These are phyloP conservation scores for Cyclostephanos invisitatus DNA, from an alignment of 108 stramenopile genomes.

Conservation along the genomic window DNA sequence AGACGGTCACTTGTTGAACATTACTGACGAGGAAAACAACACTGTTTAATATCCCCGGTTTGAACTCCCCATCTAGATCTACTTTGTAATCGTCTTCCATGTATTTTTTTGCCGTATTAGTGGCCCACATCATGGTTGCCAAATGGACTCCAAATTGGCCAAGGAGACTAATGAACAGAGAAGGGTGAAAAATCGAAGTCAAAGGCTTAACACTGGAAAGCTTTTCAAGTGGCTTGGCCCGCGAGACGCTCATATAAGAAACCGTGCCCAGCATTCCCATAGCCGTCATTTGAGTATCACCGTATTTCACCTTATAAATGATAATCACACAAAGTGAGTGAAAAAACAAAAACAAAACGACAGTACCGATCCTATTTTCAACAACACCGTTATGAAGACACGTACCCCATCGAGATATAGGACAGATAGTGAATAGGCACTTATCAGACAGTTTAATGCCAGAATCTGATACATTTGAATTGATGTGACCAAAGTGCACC, in stretches of 20 bases:
- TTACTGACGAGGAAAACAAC: constrained; percentile 96
- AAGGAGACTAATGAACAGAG: constrained; percentile 89
- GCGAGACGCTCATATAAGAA: constrained; percentile 94
- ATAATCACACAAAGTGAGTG: too few relatives aligned
- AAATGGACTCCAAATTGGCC: constrained; percentile 95
- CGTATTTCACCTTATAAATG: constrained; percentile 74
- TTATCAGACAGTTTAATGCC: constrained; percentile 95
- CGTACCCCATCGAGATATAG: constrained; percentile 93
- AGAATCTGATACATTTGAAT: constrained; percentile 97
- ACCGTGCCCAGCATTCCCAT: constrained; percentile 90
- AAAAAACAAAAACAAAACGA: not conserved
- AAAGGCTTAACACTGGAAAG: constrained; percentile 91
- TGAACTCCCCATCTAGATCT: constrained; percentile 92
- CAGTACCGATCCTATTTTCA: too few relatives aligned
- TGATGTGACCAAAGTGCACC: constrained; percentile 88
- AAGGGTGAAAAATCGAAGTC: constrained; percentile 95
- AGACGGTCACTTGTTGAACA: constrained; percentile 96
- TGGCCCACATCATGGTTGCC: constrained; percentile 85
- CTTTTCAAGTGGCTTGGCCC: constrained; percentile 92
- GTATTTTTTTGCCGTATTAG: constrained; percentile 74
- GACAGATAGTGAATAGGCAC: constrained; percentile 94
- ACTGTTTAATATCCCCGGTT: constrained; percentile 86
- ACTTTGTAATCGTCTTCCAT: constrained; percentile 80
- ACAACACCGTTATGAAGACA: not conserved
- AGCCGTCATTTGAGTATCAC: constrained; percentile 96